Evolutionary conservation across 2,329 filamentous ascomycete species (phyloP).

Genomic region (Botrytis hyacinthi): DNA sequence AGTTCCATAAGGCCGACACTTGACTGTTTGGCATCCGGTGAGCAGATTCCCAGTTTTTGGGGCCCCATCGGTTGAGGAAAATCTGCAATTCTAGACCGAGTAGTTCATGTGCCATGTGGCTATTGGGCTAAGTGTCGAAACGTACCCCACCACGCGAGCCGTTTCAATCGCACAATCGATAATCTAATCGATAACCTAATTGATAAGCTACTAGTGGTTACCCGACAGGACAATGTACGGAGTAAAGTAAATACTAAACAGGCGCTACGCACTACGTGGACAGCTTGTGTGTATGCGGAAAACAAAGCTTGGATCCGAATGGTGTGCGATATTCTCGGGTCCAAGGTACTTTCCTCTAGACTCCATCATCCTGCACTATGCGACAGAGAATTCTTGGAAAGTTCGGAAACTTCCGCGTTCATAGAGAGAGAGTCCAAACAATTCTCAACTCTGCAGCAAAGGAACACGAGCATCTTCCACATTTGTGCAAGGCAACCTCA

Average conservation of each 20-base stretch:
- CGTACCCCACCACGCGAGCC: not conserved
- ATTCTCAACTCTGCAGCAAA: not conserved
- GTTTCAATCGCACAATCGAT: not conserved
- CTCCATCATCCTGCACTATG: not conserved
- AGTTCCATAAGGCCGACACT: not conserved
- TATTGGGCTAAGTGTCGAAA: not conserved
- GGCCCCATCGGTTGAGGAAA: not conserved
- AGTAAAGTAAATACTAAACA: not conserved
- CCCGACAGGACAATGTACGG: not conserved
- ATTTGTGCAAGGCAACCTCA: not conserved
- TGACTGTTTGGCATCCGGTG: not conserved
- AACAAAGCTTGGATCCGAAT: not conserved
- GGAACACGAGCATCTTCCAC: not conserved
- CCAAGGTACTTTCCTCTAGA: not conserved
- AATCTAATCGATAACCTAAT: not conserved
- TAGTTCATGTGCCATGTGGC: not conserved
- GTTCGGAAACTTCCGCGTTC: not conserved
- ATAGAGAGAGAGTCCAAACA: not conserved
- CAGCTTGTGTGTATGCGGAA: not conserved
- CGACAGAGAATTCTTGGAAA: not conserved
- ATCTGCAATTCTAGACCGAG: not conserved
- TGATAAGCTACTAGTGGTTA: not conserved
- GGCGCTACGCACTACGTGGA: not conserved
- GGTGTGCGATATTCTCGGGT: not conserved
- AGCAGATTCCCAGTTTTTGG: not conserved